Percentiles rank a stretch among this genome's conserved stretches.
These are phyloP conservation scores for Tetrastigma voinierianum DNA, from an alignment of 164 flowering plant species.

Conservation along the genomic window DNA sequence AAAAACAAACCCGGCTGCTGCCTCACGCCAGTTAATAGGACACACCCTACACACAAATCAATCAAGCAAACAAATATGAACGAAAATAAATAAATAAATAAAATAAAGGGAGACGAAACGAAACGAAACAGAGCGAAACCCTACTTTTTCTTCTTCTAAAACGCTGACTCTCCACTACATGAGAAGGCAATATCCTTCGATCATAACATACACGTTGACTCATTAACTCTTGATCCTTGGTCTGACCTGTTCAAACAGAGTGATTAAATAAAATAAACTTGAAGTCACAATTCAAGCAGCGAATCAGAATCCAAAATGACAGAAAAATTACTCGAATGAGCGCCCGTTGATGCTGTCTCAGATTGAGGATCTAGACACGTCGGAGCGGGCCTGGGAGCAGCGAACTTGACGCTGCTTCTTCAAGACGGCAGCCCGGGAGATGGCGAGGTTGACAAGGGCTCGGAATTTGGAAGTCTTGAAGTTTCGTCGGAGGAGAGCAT, in stretches of 20 bases:
- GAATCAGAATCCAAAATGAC: background rate
- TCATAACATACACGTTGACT: slow-evolving; percentile 41
- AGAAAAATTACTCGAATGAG: slow-evolving; percentile 12
- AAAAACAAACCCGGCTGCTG: slow-evolving; percentile 56
- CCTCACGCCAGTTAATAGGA: slow-evolving; percentile 78
- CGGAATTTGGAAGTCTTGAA: slow-evolving; percentile 26
- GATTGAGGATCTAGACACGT: slow-evolving; percentile 21
- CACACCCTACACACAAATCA: slow-evolving; percentile 46
- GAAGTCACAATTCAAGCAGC: background rate
- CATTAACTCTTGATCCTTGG: slow-evolving; percentile 53
- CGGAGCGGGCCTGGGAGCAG: slow-evolving; percentile 3
- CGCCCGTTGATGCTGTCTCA: slow-evolving; percentile 20
- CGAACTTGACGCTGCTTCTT: slow-evolving; percentile 18
- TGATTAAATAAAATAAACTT: background rate
- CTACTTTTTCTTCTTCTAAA: slow-evolving; percentile 44
- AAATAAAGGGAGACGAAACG: background rate
- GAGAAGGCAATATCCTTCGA: slow-evolving; percentile 38
- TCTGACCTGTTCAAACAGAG: slow-evolving; percentile 36
- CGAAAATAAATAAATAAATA: background rate
- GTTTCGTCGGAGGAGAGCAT: slow-evolving; percentile 36
- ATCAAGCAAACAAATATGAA: background rate
- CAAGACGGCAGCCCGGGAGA: slow-evolving; percentile 18
- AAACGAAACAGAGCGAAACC: background rate
- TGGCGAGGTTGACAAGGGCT: slow-evolving; percentile 14
- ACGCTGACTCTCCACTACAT: slow-evolving; percentile 48